Conservation (phyloP, 2,329 filamentous ascomycete genomes). For the Venturia nashicola region DNA sequence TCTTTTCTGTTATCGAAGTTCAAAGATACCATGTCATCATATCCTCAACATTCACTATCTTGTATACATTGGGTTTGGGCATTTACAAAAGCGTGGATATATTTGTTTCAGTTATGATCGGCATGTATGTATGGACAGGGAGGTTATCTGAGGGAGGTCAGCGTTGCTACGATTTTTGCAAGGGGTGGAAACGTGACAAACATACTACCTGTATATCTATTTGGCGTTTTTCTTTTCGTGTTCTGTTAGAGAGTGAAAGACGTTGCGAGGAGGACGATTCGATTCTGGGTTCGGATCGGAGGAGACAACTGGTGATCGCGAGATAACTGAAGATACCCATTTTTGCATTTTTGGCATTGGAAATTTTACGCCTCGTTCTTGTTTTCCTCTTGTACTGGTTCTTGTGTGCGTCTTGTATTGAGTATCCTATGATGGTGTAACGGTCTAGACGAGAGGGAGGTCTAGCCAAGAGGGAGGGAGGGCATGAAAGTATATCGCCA, state of each 20-base stretch:
- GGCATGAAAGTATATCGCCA: not conserved
- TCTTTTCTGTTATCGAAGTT: not conserved
- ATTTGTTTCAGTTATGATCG: not conserved
- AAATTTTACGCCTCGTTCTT: not conserved
- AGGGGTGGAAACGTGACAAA: not conserved
- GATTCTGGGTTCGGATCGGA: too few species aligned
- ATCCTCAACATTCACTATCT: not conserved
- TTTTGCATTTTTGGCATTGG: not conserved
- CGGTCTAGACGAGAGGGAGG: not conserved
- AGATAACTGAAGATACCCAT: constrained; percentile 2
- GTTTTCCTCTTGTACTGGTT: not conserved
- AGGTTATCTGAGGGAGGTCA: not conserved
- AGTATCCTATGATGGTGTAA: not conserved
- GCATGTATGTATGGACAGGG: not conserved
- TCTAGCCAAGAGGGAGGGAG: too few species aligned
- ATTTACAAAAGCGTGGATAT: not conserved
- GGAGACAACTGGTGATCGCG: not conserved
- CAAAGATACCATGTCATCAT: not conserved
- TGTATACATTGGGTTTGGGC: not conserved
- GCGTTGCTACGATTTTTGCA: not conserved
- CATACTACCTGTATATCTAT: not conserved
- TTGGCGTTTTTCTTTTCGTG: not conserved
- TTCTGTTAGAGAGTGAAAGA: not conserved
- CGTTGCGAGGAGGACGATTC: too few species aligned
- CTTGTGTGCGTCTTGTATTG: not conserved